Percentiles rank a stretch among this genome's conserved stretches.
These are phyloP conservation scores for Neofusicoccum laricinum DNA, from an alignment of 2,329 filamentous ascomycete species.

Conservation along the genomic window DNA sequence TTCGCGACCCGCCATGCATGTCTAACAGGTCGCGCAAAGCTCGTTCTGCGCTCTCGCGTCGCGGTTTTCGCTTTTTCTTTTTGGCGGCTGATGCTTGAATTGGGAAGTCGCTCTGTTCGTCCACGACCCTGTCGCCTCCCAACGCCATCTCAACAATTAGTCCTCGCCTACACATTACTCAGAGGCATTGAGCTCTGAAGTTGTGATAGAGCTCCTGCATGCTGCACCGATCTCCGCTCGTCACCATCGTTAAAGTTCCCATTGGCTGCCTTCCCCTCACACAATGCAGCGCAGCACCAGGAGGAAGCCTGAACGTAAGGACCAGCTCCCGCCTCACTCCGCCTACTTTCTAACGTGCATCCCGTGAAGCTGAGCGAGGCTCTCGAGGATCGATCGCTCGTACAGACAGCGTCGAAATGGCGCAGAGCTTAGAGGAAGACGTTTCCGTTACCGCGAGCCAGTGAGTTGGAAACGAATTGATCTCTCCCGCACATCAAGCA, in stretches of 20 bases:
- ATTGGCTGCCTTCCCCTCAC: background rate
- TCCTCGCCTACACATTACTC: background rate
- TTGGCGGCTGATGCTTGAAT: too few species aligned
- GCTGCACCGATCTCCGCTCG: background rate
- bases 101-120: too few species aligned
- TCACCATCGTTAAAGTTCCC: background rate
- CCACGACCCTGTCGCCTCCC: too few species aligned
- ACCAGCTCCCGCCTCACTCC: background rate
- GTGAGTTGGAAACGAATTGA: constrained; percentile 15
- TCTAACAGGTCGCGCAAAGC: too few species aligned
- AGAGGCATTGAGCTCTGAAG: background rate
- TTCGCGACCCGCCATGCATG: too few species aligned
- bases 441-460: constrained; percentile 25
- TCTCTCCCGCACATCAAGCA: background rate
- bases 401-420: constrained; percentile 3
- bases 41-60: too few species aligned
- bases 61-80: too few species aligned
- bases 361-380: background rate
- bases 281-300: background rate
- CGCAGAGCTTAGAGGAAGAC: constrained; percentile 15
- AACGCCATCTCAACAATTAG: background rate
- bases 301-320: background rate
- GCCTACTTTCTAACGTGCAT: background rate
- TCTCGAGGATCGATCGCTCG: background rate
- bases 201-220: background rate